Base-by-base conservation (phyloP, 2,329 filamentous ascomycete species). In the Aspergillus pseudoglaucus region DNA sequence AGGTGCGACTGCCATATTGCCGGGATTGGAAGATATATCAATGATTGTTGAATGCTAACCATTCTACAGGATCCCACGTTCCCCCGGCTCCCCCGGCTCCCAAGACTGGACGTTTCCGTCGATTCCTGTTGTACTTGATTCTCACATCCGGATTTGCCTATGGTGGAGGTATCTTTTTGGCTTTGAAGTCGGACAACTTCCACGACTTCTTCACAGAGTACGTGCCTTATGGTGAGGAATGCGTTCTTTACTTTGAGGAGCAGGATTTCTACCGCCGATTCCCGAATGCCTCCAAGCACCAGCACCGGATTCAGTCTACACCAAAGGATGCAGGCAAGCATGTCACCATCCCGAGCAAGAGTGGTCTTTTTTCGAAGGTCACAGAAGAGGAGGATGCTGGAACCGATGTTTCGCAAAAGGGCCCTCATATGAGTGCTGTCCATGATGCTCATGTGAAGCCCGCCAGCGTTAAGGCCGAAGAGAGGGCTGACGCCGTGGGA, bases 151-250 rank as follows among this genome's bases (percentile, higher is more conserved):
- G 82, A 5, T 70, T 94, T 40, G 84, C 86, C 35, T 98, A 95
- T 61, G 87, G 81, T 47, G 90, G 90, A 55, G 90, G 91, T 57
- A 84, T 96, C 47, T 95, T 87, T 77, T 93, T 95, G 70, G 91
- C 93, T 47, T 83, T 95, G 55, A 80, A 93, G 70, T 95, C 86
- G 64, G 93, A 98, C 76, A 95, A 89, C 73, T 98, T 97, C 80
- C 91, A 98, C 73, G 93, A 98, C 71, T 93, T 96, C 76, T 98
- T 98, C 74, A 97, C 90, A 61, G 90, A 96, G 73, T 98, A 91
- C 69, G 74, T 98, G 15, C 93, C 93, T 18, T 95, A 87, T 58
- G 93, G 90, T 61, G 93, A 98, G 73, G 88, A 95, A 66, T 87
- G 87, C 15, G 91, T 98, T 41, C 82, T 95, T 22, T 97, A 95